Evolutionary conservation across 805 yeast genomes (phyloP), one percentile per base, ranked within the genome.

Genomic region (Candida sithepensis): DNA sequence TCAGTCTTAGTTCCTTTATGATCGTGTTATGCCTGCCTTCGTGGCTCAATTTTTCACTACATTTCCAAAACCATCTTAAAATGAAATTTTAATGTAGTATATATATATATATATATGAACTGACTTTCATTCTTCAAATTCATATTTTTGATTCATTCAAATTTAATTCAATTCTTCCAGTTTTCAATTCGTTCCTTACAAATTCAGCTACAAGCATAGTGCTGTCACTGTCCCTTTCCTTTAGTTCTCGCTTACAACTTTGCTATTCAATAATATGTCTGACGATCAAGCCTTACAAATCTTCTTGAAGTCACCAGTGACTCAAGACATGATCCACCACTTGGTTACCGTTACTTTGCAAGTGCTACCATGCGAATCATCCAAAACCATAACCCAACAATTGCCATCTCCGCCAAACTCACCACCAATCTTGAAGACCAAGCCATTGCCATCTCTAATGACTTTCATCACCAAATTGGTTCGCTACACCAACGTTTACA

Each of bases 401-500:
- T 46, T 62, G 14, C 65, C 70, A 24, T 53, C 66, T 12, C 61
- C 60, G 38, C 63, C 66, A 46, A 56, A 63, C 47, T 54, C 66
- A 14, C 63, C 65, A n/a, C 56, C 65, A 33, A 52, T 58, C 46
- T 44, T 54, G 32, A 66, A 67, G 48, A 68, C 66, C 22, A 73
- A 68, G 54, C 74, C 71, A 43, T 70, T 79, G 45, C 91, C 92
- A 12, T 83, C 90, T 6, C 71, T 86, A 53, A 82, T 80, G 84
- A 79, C 87, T 0, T 86, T 86, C 67, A 81, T 86, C 58, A 78
- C 85, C 50, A 81, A 75, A 57, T 70, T 86, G 60, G 88, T 86
- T 34, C 75, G 86, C 61, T 78, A 84, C 69, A 82, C 90, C 26
- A 84, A 84, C 58, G 89, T 86, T n/a, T 82, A 85, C 65, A 82